These are phyloP conservation scores for Naganishia randhawae DNA, from an alignment of 768 basidiomycete genomes.

Conservation along the genomic window DNA sequence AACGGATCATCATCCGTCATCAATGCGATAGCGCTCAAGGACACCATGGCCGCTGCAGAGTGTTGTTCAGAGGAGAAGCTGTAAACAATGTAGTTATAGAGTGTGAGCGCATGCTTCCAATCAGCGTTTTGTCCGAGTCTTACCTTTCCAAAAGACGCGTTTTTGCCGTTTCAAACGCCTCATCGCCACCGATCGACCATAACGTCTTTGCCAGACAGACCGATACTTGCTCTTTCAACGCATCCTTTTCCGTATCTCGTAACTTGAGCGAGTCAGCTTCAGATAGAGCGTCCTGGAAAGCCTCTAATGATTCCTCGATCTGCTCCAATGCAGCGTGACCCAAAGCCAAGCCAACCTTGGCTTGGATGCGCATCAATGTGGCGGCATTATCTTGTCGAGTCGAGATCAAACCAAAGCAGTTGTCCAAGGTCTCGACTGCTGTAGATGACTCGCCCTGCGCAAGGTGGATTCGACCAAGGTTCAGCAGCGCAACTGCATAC, in stretches of 20 bases:
- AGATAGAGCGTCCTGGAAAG: constrained; percentile 66
- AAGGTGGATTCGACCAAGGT: constrained; percentile 73
- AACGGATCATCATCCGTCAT: constrained; percentile 65
- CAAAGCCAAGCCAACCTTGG: constrained; percentile 63
- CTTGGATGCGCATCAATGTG: constrained; percentile 47
- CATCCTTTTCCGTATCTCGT: constrained; percentile 27
- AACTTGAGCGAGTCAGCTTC: constrained; percentile 44
- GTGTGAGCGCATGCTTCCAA: not conserved
- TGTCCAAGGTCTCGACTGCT: constrained; percentile 68
- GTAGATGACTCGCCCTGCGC: constrained; percentile 59
- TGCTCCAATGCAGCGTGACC: constrained; percentile 66
- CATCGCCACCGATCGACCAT: constrained; percentile 75
- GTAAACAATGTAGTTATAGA: constrained; percentile 17
- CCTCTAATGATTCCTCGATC: constrained; percentile 61
- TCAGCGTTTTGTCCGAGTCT: constrained; percentile 32
- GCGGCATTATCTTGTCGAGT: constrained; percentile 52
- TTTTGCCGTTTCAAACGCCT: constrained; percentile 73
- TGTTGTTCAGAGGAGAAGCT: constrained; percentile 76
- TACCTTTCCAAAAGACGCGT: constrained; percentile 77
- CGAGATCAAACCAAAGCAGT: constrained; percentile 65
- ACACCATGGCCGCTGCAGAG: constrained; percentile 74
- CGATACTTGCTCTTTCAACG: constrained; percentile 63
- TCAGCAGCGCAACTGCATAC: constrained; percentile 76
- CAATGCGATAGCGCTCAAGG: constrained; percentile 84
- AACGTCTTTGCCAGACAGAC: constrained; percentile 79